Conservation (phyloP, 208 protist genomes). For the Leptomonas pyrrhocoris region DNA sequence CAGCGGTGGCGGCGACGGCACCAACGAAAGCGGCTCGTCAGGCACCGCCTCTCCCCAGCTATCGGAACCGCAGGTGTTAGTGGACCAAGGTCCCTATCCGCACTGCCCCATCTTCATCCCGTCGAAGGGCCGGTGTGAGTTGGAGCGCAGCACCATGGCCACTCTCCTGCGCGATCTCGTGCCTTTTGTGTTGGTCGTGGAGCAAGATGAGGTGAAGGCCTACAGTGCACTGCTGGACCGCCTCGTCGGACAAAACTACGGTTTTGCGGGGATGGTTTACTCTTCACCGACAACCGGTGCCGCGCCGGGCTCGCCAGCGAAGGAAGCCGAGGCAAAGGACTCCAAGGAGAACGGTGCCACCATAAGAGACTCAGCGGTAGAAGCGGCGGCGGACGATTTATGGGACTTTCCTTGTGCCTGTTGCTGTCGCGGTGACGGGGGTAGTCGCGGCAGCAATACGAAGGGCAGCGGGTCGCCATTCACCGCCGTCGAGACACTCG, state of each 20-base stretch:
- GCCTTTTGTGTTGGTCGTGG: slow-evolving; percentile 81
- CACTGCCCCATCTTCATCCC: slow-evolving; percentile 87
- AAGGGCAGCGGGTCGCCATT: not conserved
- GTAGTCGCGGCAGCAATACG: not conserved
- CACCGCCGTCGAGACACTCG: slow-evolving; percentile 11
- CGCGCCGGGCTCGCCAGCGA: not conserved
- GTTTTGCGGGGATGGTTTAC: slow-evolving; percentile 37
- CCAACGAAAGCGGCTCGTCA: not conserved
- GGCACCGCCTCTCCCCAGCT: slow-evolving; percentile 1
- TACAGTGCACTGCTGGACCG: slow-evolving; percentile 69
- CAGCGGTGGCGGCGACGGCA: slow-evolving; percentile 8
- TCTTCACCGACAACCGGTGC: slow-evolving; percentile 5
- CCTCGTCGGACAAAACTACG: slow-evolving; percentile 59
- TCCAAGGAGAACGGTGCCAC: not conserved
- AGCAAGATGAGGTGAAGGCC: slow-evolving; percentile 53
- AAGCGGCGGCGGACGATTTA: slow-evolving; percentile 6
- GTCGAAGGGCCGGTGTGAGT: slow-evolving; percentile 67
- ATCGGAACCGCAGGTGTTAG: slow-evolving; percentile 5
- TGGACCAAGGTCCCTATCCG: slow-evolving; percentile 41
- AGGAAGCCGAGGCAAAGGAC: not conserved
- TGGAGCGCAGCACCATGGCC: slow-evolving; percentile 63
- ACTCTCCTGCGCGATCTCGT: slow-evolving; percentile 71
- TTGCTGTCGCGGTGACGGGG: slow-evolving; percentile 1
- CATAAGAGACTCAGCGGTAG: not conserved
- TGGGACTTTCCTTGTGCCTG: slow-evolving; percentile 36